Conservation (phyloP, 805 yeast species). For the Barnettozyma wickerhamii region DNA sequence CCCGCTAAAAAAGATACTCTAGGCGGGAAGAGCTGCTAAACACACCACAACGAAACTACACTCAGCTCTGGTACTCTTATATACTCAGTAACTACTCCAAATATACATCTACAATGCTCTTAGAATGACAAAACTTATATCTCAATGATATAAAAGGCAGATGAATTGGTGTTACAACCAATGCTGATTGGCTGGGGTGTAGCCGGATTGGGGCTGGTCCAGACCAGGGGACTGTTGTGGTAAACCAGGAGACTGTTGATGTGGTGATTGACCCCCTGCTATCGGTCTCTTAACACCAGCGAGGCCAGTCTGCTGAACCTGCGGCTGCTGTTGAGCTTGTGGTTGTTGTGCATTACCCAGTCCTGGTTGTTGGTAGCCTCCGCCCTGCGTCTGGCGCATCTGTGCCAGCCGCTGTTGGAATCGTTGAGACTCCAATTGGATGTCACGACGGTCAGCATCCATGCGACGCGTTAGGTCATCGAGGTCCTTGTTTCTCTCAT, state of each 20-base stretch:
- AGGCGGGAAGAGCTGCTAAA: too few relatives aligned
- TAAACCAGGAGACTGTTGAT: background rate
- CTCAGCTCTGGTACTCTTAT: too few relatives aligned
- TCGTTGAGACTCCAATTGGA: too few relatives aligned
- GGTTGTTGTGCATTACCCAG: background rate
- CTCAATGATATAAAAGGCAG: background rate
- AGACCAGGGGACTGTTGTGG: background rate
- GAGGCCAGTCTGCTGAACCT: background rate
- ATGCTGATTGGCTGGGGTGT: background rate
- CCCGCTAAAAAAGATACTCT: too few relatives aligned
- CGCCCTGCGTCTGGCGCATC: too few relatives aligned
- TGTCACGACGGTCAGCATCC: background rate
- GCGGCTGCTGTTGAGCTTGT: background rate
- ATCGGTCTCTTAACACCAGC: background rate
- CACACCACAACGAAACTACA: too few relatives aligned
- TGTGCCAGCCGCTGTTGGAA: too few relatives aligned
- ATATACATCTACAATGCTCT: background rate
- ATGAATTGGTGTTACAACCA: background rate
- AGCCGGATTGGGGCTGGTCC: background rate
- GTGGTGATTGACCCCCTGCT: background rate
- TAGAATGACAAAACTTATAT: background rate
- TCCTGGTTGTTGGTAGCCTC: too few relatives aligned
- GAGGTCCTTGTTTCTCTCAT: background rate
- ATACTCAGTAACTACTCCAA: too few relatives aligned
- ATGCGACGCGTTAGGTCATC: background rate